Percentiles rank a stretch among this genome's conserved stretches.
Evolutionary conservation across 768 basidiomycete genomes (phyloP).

Genomic region (Agrocybe chaxingu): DNA sequence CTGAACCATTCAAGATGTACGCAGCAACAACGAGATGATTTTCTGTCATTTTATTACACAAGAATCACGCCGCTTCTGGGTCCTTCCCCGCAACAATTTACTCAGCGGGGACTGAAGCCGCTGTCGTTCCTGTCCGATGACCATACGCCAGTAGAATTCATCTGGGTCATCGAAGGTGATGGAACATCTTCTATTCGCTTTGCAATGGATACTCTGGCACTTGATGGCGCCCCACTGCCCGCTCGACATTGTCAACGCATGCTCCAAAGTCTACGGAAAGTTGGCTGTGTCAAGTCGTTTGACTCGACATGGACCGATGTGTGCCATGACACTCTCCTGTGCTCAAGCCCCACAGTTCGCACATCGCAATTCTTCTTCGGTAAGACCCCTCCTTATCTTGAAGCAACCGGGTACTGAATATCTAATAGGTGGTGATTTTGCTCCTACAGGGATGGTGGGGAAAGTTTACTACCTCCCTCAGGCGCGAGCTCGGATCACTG

Average conservation of each 20-base stretch:
- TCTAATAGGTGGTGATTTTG: slow-evolving; percentile 11
- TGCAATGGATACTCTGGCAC: slow-evolving; percentile 12
- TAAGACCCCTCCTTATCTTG: not conserved
- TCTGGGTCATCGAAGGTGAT: slow-evolving; percentile 14
- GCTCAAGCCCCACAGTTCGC: slow-evolving; percentile 1
- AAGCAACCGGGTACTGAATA: not conserved
- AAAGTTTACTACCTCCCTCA: slow-evolving; percentile 16
- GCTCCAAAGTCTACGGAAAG: slow-evolving; percentile 5
- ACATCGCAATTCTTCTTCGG: slow-evolving; percentile 14
- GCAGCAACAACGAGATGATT: not conserved
- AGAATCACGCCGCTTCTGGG: slow-evolving; percentile 11
- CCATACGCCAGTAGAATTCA: slow-evolving; percentile 14
- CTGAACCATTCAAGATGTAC: not conserved
- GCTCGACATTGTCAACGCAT: slow-evolving; percentile 2
- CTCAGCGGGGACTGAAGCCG: slow-evolving; percentile 1
- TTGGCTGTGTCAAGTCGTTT: slow-evolving; percentile 7
- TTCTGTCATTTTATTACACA: slow-evolving; percentile 1
- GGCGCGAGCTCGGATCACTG: slow-evolving; percentile 6
- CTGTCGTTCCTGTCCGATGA: slow-evolving; percentile 14
- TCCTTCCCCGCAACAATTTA: slow-evolving; percentile 9
- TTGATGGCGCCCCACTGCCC: slow-evolving; percentile 9
- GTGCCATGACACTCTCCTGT: slow-evolving; percentile 11
- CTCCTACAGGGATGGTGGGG: slow-evolving; percentile 11
- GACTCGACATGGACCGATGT: slow-evolving; percentile 12
- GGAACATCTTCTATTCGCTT: slow-evolving; percentile 13